Evolutionary conservation across 2,329 filamentous ascomycete species (phyloP), one percentile per base, ranked within the genome.

Genomic region (Fusarium falciforme): DNA sequence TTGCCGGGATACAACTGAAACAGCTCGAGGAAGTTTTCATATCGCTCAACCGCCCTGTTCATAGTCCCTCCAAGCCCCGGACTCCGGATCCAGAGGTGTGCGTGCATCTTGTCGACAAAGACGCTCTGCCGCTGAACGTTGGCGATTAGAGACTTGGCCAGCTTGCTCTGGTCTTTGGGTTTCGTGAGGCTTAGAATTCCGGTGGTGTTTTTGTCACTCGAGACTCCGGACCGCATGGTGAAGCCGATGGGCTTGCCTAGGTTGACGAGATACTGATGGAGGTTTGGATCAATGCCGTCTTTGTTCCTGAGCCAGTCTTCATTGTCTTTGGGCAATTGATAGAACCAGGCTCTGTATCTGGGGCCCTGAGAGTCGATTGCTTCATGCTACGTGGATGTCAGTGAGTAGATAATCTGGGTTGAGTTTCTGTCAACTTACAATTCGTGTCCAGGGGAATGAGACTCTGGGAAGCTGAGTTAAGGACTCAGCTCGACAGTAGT

Each of bases 61-160:
- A 85, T 65, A 0, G 83, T 86, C 6, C 81, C 81, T 4, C 69
- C 64, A 1, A 81, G 40, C 1, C 77, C 78, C 4, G 83, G 82
- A 38, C 80, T 82, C 47, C 80, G 76, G 42, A 84, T 80, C 83
- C 83, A 85, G 36, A 82, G 76, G 36, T 81, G 77, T 14, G 57
- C 38, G 57, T 80, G 72, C 83, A 85, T 85, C 76, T 85, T 85
- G 38, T 80, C 71, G 40, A 82, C 77, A 66, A 85, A 85, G 33
- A 75, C 61, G 52, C 72, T 72, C 64, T 85, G 84, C 10, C 83
- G 82, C 31, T 71, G 64, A 9, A 75, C 73, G 5, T 75, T 75
- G 4, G 49, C 60, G 22, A 70, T 54, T 3, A 75, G 69, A 25
- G 54, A 57, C 25, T 31, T 38, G 25, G n/a, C 25, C 1, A 65